These are phyloP conservation scores for Dactylorhiza incarnata DNA, from an alignment of 106 monocot genomes.

Conservation along the genomic window DNA sequence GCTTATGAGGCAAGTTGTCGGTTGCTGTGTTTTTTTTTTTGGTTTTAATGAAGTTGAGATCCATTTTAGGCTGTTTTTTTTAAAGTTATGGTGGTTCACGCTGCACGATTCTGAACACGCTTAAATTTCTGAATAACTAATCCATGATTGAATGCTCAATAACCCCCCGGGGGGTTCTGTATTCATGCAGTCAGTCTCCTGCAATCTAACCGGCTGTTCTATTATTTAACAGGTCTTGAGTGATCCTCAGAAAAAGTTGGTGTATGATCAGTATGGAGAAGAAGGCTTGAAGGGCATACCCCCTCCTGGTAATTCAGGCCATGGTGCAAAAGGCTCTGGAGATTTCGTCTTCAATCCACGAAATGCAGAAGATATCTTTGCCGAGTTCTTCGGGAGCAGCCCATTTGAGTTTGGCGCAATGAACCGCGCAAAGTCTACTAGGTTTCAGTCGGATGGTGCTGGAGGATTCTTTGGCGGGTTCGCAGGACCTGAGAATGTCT, in stretches of 20 bases:
- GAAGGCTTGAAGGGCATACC: slow-evolving; percentile 48
- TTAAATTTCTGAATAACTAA: not conserved
- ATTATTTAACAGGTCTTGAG: slow-evolving; percentile 34
- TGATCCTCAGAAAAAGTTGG: slow-evolving; percentile 38
- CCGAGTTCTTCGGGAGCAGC: slow-evolving; percentile 41
- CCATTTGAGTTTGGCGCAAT: slow-evolving; percentile 31
- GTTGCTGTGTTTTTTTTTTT: not conserved
- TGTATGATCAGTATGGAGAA: slow-evolving; percentile 61
- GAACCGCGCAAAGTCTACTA: slow-evolving; percentile 43
- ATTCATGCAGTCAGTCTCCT: too few species aligned
- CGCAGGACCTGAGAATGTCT: slow-evolving; percentile 12
- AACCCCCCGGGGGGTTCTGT: too few species aligned
- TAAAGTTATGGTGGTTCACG: too few species aligned
- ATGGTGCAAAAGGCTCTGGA: not conserved
- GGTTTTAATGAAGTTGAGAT: not conserved
- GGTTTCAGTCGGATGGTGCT: slow-evolving; percentile 25
- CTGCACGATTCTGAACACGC: too few species aligned
- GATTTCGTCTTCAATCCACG: slow-evolving; percentile 21
- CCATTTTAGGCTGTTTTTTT: not conserved
- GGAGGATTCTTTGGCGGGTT: slow-evolving; percentile 18
- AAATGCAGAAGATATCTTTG: slow-evolving; percentile 41
- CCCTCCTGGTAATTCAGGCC: slow-evolving; percentile 12
- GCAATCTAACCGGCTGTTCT: not conserved
- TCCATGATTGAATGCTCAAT: not conserved
- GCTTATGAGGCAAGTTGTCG: slow-evolving; percentile 37